Evolutionary conservation across 768 basidiomycete genomes (phyloP), one percentile per base, ranked within the genome.

Genomic region (Tricholoma bakamatsutake): DNA sequence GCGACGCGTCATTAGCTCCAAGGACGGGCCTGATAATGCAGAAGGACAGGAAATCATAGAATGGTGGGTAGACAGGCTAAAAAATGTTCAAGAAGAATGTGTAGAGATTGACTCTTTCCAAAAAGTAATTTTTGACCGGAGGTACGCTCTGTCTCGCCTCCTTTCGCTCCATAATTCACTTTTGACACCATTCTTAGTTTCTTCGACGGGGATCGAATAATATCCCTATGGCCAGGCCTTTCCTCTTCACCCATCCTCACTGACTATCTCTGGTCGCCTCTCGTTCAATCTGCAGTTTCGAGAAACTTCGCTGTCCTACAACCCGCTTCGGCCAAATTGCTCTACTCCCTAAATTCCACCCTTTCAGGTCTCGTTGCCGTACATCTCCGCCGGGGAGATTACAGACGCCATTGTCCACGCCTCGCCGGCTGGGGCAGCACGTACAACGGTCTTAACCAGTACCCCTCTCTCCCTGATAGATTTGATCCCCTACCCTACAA

Each of bases 211-310:
- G 53, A 67, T 5, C 69, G 74, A 10, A 64, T 82, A 5, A 73
- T 82, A 17, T 71, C 73, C 28, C 58, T 81, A 18, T 76, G 76
- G 75, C 69, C 69, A 4, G 64, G 74, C 4, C 65, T 83, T 3
- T 74, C 76, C 8, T 56, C 63, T 1, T 82, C 81, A 31, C 78
- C 82, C 0, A 72, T 79, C 5, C 64, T 88, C 7, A 76, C 71
- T 4, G 59, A 77, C 33, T 84, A 82, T 64, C 70, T 73, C 15
- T 87, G 84, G 84, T 88, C 88, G 0, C 74, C 82, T 0, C 76
- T 87, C 3, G 71, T 88, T 55, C 69, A 80, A 47, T 64, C 65
- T 35, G 81, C 80, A 27, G 68, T 87, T 40, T 70, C 73, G 8
- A 79, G 79, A 56, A 80, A 77, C 60, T 76, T 79, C 53, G 67